These are phyloP conservation scores for Iodosphaeria phyllophila DNA, from an alignment of 2,329 filamentous ascomycete genomes.

Conservation along the genomic window DNA sequence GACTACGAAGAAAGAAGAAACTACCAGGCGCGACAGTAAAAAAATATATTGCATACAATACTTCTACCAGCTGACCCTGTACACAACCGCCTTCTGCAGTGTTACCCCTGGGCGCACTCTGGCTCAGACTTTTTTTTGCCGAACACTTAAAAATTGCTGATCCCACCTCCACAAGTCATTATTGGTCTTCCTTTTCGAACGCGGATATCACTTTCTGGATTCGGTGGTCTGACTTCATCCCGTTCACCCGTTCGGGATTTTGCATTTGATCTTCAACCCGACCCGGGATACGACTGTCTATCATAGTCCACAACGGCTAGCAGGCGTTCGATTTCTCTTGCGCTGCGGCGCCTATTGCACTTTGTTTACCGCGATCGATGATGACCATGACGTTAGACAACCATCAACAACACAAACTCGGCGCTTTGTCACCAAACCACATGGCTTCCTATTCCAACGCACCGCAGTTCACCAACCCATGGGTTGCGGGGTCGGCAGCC, in stretches of 20 bases:
- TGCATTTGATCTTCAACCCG: conserved; percentile 33
- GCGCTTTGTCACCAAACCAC: conserved; percentile 60
- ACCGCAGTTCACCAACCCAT: conserved; percentile 82
- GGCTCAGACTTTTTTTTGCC: conserved; percentile 17
- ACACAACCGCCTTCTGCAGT: conserved; percentile 11
- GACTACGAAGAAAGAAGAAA: conserved; percentile 23
- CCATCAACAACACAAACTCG: conserved; percentile 68
- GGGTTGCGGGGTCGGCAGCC: conserved; percentile 44
- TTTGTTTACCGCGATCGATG: conserved; percentile 17
- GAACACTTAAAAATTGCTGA: conserved; percentile 42
- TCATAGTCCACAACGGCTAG: conserved; percentile 3
- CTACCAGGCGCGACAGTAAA: conserved; percentile 20
- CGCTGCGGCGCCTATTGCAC: conserved; percentile 6
- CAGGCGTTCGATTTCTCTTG: conserved; percentile 10
- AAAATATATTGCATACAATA: conserved; percentile 14
- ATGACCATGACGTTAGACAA: conserved; percentile 97
- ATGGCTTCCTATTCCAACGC: conserved; percentile 49
- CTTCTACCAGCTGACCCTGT: conserved; percentile 19
- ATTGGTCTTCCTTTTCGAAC: conserved; percentile 17
- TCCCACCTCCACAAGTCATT: conserved; percentile 25
- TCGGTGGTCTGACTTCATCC: conserved; percentile 23
- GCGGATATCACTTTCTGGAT: conserved; percentile 13
- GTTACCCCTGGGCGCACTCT: conserved; percentile 17
- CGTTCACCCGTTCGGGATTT: conserved; percentile 24
- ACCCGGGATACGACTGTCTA: conserved; percentile 9